Evolutionary conservation across 1,139 yeast genomes (phyloP).

Genomic region (Nakaseomyces bracarensis): DNA sequence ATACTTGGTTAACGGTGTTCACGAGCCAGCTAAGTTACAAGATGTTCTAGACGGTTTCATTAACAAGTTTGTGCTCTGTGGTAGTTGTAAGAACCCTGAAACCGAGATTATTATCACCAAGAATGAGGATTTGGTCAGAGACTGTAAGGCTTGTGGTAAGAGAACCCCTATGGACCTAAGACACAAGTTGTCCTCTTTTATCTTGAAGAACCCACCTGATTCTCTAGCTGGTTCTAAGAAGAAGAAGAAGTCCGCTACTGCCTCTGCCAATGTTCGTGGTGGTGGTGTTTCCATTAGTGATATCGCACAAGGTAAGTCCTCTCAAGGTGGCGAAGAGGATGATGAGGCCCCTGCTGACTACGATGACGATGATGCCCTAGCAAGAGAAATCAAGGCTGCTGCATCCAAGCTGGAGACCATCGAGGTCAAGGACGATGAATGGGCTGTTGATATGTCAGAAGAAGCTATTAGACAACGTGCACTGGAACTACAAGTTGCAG

Average conservation of each 20-base stretch:
- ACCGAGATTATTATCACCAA: conserved; percentile 81
- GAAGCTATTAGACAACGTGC: conserved; percentile 96
- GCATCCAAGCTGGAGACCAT: conserved; percentile 57
- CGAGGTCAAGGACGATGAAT: conserved; percentile 76
- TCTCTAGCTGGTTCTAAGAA: conserved; percentile 44
- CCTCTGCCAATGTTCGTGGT: conserved; percentile 84
- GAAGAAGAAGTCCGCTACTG: conserved; percentile 75
- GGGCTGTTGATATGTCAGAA: conserved; percentile 97
- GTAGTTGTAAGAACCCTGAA: conserved; percentile 94
- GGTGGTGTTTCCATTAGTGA: conserved; percentile 77
- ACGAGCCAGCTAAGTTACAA: conserved; percentile 83
- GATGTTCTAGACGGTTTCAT: conserved; percentile 93
- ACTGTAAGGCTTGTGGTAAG: conserved; percentile 98
- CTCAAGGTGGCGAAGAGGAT: conserved; percentile 32
- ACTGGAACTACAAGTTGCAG: conserved; percentile 60
- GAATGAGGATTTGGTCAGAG: conserved; percentile 72
- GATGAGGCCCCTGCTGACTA: conserved; percentile 32
- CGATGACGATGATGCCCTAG: conserved; percentile 68
- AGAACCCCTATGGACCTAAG: conserved; percentile 77
- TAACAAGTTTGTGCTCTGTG: conserved; percentile 86
- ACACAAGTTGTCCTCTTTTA: conserved; percentile 78
- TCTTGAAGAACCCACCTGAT: conserved; percentile 87
- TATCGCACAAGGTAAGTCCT: conserved; percentile 55
- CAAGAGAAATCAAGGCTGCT: conserved; percentile 76
- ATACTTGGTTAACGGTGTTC: conserved; percentile 90